Conservation (phyloP, 2,329 filamentous ascomycete genomes). For the Sclerotinia borealis region DNA sequence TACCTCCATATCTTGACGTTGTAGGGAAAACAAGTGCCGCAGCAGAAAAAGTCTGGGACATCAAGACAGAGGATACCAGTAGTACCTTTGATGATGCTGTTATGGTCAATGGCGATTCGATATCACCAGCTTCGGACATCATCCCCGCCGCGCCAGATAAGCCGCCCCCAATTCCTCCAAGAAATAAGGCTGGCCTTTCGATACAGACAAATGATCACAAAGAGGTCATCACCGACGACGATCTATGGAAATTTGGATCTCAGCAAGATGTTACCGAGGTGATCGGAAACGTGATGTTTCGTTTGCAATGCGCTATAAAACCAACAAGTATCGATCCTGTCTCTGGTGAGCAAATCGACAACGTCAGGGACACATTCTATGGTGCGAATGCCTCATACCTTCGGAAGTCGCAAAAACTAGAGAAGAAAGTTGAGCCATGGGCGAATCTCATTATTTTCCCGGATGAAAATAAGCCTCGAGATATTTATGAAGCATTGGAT, state of each 20-base stretch:
- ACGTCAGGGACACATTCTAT: conserved; percentile 66
- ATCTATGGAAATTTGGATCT: conserved; percentile 33
- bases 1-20: conserved; percentile 18
- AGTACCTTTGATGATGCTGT: conserved; percentile 20
- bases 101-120: conserved; percentile 34
- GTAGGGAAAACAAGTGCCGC: not conserved
- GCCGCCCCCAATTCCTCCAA: conserved; percentile 32
- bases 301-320: conserved; percentile 82
- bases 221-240: conserved; percentile 27
- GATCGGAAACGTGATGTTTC: conserved; percentile 84
- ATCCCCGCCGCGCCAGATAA: conserved; percentile 24
- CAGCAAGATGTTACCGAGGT: conserved; percentile 97
- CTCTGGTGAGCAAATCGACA: conserved; percentile 73
- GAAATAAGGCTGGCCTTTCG: conserved; percentile 31
- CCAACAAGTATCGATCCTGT: conserved; percentile 56
- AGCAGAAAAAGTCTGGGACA: not conserved
- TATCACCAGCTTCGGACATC: conserved; percentile 7
- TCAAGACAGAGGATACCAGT: conserved; percentile 3
- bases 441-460: conserved; percentile 56
- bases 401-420: conserved; percentile 43
- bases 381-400: conserved; percentile 56
- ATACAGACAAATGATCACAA: conserved; percentile 29
- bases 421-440: conserved; percentile 38
- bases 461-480: conserved; percentile 43
- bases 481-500: conserved; percentile 79